A percentile compares a stretch with the other conserved stretches of the same genome.
These are phyloP conservation scores for Syzygium malaccense DNA, from an alignment of 441 rosid species.

Conservation along the genomic window DNA sequence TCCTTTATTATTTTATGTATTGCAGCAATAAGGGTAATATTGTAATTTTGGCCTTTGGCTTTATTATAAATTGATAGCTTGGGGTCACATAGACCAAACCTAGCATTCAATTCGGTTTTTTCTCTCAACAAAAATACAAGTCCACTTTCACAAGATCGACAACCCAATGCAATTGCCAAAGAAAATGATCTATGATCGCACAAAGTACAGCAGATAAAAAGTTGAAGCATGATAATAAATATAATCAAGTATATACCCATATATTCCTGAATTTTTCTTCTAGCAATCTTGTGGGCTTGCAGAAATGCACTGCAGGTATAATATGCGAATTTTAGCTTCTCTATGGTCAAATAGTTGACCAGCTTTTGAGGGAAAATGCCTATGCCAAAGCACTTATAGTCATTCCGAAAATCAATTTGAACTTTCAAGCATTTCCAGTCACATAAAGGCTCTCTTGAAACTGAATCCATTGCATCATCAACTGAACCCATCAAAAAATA, in stretches of 20 bases:
- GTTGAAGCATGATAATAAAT: not conserved
- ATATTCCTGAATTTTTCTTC: not conserved
- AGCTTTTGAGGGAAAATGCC: not conserved
- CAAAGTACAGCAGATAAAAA: not conserved
- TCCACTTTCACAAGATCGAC: not conserved
- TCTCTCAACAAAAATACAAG: not conserved
- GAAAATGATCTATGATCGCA: not conserved
- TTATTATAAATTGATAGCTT: no score
- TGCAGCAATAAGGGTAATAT: no score
- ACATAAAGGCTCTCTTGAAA: not conserved
- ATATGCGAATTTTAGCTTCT: not conserved
- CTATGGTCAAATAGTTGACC: not conserved
- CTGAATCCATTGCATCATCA: not conserved
- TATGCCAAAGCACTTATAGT: not conserved
- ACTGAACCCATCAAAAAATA: not conserved
- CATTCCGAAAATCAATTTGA: not conserved
- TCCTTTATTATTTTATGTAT: no score
- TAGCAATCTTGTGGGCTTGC: not conserved
- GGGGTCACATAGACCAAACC: no score
- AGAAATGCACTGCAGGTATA: not conserved
- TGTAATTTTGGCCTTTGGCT: no score
- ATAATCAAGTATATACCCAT: not conserved
- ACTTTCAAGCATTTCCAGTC: not conserved
- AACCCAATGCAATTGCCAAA: not conserved
- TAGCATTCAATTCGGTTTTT: no score